Conservation (phyloP, 345 rosid genomes). For the Iberis pinnata region DNA sequence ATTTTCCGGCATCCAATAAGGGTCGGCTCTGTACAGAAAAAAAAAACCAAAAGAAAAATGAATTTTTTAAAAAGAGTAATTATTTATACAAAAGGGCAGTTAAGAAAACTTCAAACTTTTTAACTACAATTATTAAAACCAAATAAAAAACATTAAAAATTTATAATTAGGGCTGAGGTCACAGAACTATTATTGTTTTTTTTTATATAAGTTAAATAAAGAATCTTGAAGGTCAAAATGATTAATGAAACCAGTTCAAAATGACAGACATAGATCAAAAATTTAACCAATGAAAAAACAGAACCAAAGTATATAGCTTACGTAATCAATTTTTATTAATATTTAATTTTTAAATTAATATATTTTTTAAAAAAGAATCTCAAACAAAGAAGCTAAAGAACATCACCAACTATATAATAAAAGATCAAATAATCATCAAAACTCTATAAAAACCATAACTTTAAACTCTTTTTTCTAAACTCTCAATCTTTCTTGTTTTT, state of each 20-base stretch:
- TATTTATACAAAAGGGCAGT: conserved; percentile 4
- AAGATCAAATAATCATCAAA: conserved; percentile 15
- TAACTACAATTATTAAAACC: not conserved
- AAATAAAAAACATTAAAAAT: not conserved
- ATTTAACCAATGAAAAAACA: conserved; percentile 11
- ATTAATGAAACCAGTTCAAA: not conserved
- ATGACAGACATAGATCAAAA: not conserved
- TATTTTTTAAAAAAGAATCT: conserved; percentile 24
- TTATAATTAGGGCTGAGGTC: conserved; percentile 35
- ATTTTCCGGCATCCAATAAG: too few relatives aligned
- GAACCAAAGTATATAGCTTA: conserved; percentile 26
- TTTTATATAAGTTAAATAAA: conserved; percentile 17
- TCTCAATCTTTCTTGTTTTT: conserved; percentile 3
- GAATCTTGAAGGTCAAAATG: conserved; percentile 35
- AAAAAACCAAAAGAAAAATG: not conserved
- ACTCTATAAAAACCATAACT: conserved; percentile 3
- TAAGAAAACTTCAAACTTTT: conserved; percentile 26
- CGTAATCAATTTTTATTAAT: conserved; percentile 25
- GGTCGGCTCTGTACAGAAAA: too few relatives aligned
- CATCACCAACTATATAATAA: conserved; percentile 31
- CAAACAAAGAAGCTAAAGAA: conserved; percentile 3
- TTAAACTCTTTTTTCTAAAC: not conserved
- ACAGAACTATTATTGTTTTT: conserved; percentile 23
- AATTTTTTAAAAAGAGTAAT: conserved; percentile 1
- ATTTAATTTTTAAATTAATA: conserved; percentile 1